phyloP scores from a whole-genome alignment of 169 alveolate genomes.

The Theileria parva region DNA sequence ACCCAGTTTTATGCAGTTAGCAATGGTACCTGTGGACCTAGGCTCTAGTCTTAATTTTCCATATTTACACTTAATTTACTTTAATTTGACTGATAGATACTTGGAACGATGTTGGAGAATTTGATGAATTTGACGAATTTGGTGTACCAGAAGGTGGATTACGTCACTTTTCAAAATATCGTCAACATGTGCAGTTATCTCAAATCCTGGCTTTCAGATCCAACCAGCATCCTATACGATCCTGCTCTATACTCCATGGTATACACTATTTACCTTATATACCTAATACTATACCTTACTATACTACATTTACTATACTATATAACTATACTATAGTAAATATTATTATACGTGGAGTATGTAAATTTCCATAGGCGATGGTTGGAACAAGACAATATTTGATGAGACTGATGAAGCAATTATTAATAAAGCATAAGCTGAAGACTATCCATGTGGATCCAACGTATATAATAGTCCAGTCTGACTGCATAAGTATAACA shows the following conservation, averaged over 20 bases:
- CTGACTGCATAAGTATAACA: constrained; percentile 69
- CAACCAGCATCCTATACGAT: constrained; percentile 65
- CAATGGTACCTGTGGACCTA: too few species aligned
- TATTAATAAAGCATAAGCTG: constrained; percentile 61
- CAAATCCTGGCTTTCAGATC: constrained; percentile 73
- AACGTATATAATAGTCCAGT: constrained; percentile 67
- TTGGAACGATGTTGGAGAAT: constrained; percentile 56
- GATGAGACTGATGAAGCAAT: constrained; percentile 57
- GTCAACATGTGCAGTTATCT: constrained; percentile 69
- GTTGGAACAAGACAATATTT: constrained; percentile 57
- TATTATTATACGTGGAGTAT: too few species aligned
- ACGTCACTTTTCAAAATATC: constrained; percentile 65
- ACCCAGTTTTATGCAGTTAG: too few species aligned
- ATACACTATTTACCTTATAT: neutral
- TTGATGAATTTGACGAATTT: constrained; percentile 56
- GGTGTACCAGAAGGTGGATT: constrained; percentile 58
- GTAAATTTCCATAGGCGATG: constrained; percentile 25
- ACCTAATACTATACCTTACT: neutral
- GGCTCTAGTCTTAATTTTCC: neutral
- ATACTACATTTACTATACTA: neutral
- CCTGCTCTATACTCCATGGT: constrained; percentile 72
- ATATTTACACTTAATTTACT: neutral
- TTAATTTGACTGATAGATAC: constrained; percentile 1
- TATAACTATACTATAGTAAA: too few species aligned
- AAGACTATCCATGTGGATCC: constrained; percentile 65